These are phyloP conservation scores for Cadophora luteo-olivacea DNA, from an alignment of 2,329 filamentous ascomycete genomes.

Conservation along the genomic window DNA sequence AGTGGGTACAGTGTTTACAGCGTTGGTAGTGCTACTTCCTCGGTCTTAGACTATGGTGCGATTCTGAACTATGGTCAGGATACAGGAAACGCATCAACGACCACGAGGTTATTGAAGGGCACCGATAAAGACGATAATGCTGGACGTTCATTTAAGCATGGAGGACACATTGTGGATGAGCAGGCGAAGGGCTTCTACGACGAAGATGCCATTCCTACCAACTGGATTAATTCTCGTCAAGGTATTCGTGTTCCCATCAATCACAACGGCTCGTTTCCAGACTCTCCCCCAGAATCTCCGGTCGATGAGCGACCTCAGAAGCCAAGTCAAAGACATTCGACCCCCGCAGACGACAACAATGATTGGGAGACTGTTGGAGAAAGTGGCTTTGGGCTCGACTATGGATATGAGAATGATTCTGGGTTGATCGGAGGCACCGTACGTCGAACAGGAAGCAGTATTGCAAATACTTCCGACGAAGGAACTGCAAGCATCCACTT, in stretches of 20 bases:
- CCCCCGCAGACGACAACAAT: constrained; percentile 33
- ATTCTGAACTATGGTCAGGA: constrained; percentile 5
- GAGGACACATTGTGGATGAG: constrained; percentile 8
- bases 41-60: constrained; percentile 25
- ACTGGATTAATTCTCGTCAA: constrained; percentile 32
- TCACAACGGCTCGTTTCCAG: constrained; percentile 28
- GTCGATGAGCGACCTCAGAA: background rate
- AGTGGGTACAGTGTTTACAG: constrained; percentile 40
- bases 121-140: background rate
- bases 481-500: constrained; percentile 27
- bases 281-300: constrained; percentile 34
- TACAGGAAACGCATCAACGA: background rate
- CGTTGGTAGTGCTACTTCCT: constrained; percentile 35
- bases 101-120: background rate
- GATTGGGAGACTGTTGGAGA: constrained; percentile 45
- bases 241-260: constrained; percentile 38
- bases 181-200: constrained; percentile 36
- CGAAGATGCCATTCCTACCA: constrained; percentile 33
- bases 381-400: constrained; percentile 25
- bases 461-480: constrained; percentile 41
- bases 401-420: background rate
- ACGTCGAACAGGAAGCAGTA: constrained; percentile 40
- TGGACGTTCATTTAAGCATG: background rate
- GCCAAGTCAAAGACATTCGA: constrained; percentile 7
- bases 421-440: constrained; percentile 30